Conservation (phyloP, 75 land plant genomes). For the Isoetes taiwanensis region DNA sequence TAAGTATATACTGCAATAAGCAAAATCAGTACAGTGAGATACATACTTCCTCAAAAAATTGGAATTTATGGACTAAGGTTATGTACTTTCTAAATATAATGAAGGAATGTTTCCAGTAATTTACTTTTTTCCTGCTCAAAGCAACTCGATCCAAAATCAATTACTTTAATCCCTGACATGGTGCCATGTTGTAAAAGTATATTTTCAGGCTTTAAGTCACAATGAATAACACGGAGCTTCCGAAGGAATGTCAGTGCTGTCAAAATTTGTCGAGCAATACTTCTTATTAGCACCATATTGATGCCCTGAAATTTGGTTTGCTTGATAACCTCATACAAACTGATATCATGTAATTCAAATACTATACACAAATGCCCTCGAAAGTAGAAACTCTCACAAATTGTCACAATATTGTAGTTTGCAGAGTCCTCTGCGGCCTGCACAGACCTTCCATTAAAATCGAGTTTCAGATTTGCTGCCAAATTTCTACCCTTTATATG, state of each 20-base stretch:
- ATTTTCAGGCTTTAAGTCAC: constrained; percentile 36
- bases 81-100: not conserved
- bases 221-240: constrained; percentile 22
- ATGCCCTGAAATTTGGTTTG: constrained; percentile 32
- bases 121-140: constrained; percentile 32
- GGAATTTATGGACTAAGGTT: not conserved
- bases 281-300: constrained; percentile 22
- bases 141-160: constrained; percentile 32
- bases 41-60: not conserved
- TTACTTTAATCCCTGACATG: constrained; percentile 28
- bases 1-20: constrained; percentile 26
- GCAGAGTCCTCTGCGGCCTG: constrained; percentile 25
- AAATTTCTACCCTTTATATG: too few species aligned
- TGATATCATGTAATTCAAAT: constrained; percentile 29
- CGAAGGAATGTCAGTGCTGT: constrained; percentile 17
- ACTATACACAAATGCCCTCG: constrained; percentile 32
- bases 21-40: not conserved
- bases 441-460: constrained; percentile 15
- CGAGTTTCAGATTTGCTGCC: too few species aligned
- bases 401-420: constrained; percentile 22
- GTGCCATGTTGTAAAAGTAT: constrained; percentile 27
- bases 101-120: not conserved
- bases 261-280: constrained; percentile 27
- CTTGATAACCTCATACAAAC: constrained; percentile 31
- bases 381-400: constrained; percentile 28